Percentiles rank a stretch among this genome's conserved stretches.
Conservation (phyloP, 345 rosid species). For the Sonneratia alba region DNA sequence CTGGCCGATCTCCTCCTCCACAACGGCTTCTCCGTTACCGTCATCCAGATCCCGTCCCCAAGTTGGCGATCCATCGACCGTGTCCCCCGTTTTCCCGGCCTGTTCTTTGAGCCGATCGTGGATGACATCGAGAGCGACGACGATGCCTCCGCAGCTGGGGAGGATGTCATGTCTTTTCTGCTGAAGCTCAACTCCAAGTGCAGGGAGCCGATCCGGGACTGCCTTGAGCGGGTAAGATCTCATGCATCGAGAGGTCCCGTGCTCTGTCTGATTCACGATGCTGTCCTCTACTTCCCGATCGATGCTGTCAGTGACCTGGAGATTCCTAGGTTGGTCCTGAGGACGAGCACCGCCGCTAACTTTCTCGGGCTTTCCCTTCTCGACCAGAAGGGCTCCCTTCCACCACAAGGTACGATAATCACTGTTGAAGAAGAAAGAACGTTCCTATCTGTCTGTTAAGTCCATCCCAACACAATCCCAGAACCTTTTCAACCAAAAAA, state of each 20-base stretch:
- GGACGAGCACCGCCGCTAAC: conserved; percentile 7
- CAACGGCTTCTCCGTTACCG: conserved; percentile 11
- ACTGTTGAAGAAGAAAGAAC: too few relatives aligned
- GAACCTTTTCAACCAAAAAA: too few relatives aligned
- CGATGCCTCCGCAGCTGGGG: neutral
- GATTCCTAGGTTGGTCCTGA: conserved; percentile 10
- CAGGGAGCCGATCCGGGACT: conserved; percentile 5
- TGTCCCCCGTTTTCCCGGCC: neutral
- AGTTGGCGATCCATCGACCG: neutral
- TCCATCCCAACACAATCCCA: too few relatives aligned
- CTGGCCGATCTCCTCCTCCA: conserved; percentile 10
- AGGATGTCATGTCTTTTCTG: neutral
- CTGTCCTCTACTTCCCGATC: conserved; percentile 13
- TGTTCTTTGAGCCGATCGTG: neutral
- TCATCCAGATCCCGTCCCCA: conserved; percentile 4
- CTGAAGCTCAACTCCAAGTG: conserved; percentile 4
- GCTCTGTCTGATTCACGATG: conserved; percentile 8
- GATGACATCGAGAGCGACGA: neutral
- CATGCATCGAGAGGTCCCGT: neutral
- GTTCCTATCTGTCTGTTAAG: too few relatives aligned
- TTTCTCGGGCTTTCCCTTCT: conserved; percentile 5
- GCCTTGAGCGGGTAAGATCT: neutral
- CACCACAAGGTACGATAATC: conserved; percentile 7
- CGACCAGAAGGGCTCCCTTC: conserved; percentile 7
- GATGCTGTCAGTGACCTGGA: conserved; percentile 2